Conservation (phyloP, 2,329 filamentous ascomycete genomes). For the Fusarium dimerum region DNA sequence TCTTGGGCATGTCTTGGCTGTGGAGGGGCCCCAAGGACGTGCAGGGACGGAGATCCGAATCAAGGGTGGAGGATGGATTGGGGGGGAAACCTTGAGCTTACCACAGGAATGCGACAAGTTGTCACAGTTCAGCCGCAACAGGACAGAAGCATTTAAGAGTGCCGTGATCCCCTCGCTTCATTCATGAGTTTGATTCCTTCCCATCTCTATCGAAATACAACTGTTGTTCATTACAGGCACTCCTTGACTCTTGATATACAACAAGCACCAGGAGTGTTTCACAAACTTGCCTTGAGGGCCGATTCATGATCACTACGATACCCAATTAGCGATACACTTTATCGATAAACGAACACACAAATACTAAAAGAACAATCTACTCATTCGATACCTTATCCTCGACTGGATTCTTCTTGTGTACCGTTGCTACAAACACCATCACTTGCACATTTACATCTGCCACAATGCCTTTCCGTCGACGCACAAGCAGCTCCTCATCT, state of each 20-base stretch:
- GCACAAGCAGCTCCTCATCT: slow-evolving; percentile 17
- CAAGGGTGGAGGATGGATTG: not conserved
- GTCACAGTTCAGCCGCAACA: slow-evolving; percentile 15
- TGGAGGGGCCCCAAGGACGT: slow-evolving; percentile 1
- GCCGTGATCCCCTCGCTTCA: slow-evolving; percentile 6
- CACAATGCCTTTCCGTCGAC: slow-evolving; percentile 17
- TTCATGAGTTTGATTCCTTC: not conserved
- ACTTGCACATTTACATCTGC: not conserved
- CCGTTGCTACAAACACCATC: too few relatives aligned
- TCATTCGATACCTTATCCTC: too few relatives aligned
- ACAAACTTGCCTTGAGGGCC: slow-evolving; percentile 17
- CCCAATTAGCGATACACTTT: slow-evolving; percentile 6
- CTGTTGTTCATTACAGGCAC: slow-evolving; percentile 17
- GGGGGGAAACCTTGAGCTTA: not conserved
- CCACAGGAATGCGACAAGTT: slow-evolving; percentile 5
- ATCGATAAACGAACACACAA: not conserved
- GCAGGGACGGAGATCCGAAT: not conserved
- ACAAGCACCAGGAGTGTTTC: slow-evolving; percentile 23
- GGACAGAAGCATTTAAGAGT: slow-evolving; percentile 18
- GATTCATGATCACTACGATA: slow-evolving; percentile 16
- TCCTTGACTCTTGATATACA: slow-evolving; percentile 20
- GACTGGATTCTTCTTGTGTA: too few relatives aligned
- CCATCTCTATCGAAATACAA: slow-evolving; percentile 2
- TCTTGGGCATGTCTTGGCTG: slow-evolving; percentile 7
- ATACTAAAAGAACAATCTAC: too few relatives aligned